phyloP scores from a whole-genome alignment of 768 basidiomycete genomes.

The Tylopilus vinaceipallidus region DNA sequence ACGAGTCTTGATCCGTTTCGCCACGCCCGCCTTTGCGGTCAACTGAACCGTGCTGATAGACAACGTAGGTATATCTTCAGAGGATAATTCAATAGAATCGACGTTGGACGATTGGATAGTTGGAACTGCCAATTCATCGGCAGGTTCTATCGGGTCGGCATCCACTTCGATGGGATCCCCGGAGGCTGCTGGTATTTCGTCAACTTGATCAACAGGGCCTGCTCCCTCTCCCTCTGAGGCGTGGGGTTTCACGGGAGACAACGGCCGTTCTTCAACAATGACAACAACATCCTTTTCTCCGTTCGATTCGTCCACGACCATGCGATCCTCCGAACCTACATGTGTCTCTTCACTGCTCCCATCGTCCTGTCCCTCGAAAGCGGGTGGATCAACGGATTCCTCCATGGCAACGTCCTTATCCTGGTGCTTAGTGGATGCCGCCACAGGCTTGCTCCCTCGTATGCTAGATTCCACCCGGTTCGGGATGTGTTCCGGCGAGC shows the following conservation, averaged over 20 bases:
- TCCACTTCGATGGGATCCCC: background rate
- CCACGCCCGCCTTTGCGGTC: slow-evolving; percentile 33
- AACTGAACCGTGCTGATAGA: slow-evolving; percentile 6
- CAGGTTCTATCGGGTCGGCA: slow-evolving; percentile 45
- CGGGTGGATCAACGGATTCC: background rate
- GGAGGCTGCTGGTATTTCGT: background rate
- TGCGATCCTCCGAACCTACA: slow-evolving; percentile 18
- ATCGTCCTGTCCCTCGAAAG: background rate
- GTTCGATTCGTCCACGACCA: slow-evolving; percentile 11
- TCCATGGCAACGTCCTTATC: slow-evolving; percentile 7
- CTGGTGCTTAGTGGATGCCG: background rate
- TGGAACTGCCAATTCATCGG: slow-evolving; percentile 34
- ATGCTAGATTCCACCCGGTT: slow-evolving; percentile 30
- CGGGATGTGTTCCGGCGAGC: slow-evolving; percentile 31
- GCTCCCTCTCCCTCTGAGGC: no score
- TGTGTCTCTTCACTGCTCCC: slow-evolving; percentile 20
- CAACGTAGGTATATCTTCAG: slow-evolving; percentile 6
- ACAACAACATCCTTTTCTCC: background rate
- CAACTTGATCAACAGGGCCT: background rate
- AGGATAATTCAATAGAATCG: slow-evolving; percentile 32
- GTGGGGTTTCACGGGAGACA: no score
- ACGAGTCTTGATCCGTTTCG: slow-evolving; percentile 44
- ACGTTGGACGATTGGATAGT: slow-evolving; percentile 4
- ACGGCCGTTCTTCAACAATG: background rate
- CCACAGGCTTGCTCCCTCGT: slow-evolving; percentile 4